Evolutionary conservation across 257 asterid species (phyloP), one percentile per base, ranked within the genome.

Genomic region (Gentiana macrophylla): DNA sequence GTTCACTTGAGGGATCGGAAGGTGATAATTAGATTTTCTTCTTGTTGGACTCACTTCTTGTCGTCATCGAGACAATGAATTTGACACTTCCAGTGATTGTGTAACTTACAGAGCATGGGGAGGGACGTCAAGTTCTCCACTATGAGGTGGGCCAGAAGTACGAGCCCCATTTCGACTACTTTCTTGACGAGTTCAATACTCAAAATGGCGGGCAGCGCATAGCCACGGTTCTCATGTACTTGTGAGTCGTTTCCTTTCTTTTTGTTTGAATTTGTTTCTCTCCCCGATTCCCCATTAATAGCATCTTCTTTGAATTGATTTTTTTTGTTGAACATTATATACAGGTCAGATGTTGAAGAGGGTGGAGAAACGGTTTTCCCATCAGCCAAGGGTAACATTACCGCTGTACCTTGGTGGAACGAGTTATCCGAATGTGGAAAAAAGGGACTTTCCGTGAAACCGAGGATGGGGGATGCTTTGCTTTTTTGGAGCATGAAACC

Each of bases 401-500:
- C 85, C 69, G 70, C 91, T 12, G 91, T 92, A 32, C 92, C 99
- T 12, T 92, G 89, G 86, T 86, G 95, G 95, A 75, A 92, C 64
- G 89, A 88, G 79, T 94, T 92, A 15, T 92, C 99, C 56, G 89
- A 86, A 77, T 92, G 99, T 69, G 99, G 94, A 38, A 92, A 79
- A 64, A 79, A 65, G 55, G 97, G 97, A 51, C 95, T 92, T 50
- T 83, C 97, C 36, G 90, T 92, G 46, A 92, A 78, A 77, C 97
- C 99, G 34, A 92, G 73, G 71, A 88, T 62, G 94, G 97, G 99
- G 1, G 97, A 88, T 69, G 99, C 99, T 1, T 77, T 92, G 55
- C 95, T 92, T 62, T 92, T 92, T 83, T 92, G 99, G 97, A 92
- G 97, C 77, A 81, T 92, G 99, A 86, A 71, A 44, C 97, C 97